Base-by-base conservation (phyloP, 495 filamentous ascomycete genomes). In the Astrothelium subdiscretum region DNA sequence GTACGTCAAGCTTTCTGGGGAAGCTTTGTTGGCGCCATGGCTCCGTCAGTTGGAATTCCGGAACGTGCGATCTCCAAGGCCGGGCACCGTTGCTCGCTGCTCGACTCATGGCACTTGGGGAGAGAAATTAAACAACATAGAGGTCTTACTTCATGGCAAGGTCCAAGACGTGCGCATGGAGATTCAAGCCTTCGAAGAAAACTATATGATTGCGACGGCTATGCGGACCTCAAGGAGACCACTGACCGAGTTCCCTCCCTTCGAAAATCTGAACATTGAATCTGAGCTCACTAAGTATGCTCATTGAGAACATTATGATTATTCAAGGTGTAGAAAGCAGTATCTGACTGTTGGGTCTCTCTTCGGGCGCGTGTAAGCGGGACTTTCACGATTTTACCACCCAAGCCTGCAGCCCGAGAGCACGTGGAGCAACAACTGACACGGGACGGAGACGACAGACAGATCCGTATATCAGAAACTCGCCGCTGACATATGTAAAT, bases 1-100 rank as follows among this genome's bases (percentile, higher is more conserved):
- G 0, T 97, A 91, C 74, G 84, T 97, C 65, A 97, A 97, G 80
- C 83, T 97, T 82, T 90, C 89, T 10, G 91, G 91, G 31, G 91
- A 95, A 67, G 91, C 89, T 20, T 76, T 97, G 57, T 75, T 95
- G 35, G 91, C 91, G 2, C 77, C 80, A 2, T 96, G 90, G 91
- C 71, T 96, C 60, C 76, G 78, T 59, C 77, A 86, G 22, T 68
- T 90, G 42, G 84, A 88, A 64, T 90, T 92, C 61, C 71, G 75
- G 54, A 80, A 87, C 61, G 85, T 88, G 6, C 70, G 81, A 35
- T 80, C 81, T 2, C 86, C 87, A 8, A 70, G 66, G 11, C 71
- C 79, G 5, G 76, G 71, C 52, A 69, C 65, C n/a, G 60, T 65
- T 8, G 62, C 69, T 38, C 43, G 68, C 52, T 73, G 69, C 64